Conservation (phyloP, 352 stramenopile species). For the Blastocystis sp. region DNA sequence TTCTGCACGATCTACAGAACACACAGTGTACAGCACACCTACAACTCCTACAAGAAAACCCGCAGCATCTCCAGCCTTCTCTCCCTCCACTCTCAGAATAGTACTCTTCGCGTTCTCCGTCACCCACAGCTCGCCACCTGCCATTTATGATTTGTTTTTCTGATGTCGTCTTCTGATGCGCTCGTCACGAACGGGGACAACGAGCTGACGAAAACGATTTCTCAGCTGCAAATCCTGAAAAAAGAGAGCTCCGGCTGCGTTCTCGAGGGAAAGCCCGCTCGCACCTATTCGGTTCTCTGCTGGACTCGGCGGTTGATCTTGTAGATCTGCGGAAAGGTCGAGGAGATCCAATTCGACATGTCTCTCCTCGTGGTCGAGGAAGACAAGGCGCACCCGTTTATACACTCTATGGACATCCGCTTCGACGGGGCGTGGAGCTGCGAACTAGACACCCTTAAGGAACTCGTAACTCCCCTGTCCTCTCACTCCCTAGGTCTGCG, state of each 20-base stretch:
- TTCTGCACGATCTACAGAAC: neutral
- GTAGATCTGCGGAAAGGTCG: conserved; percentile 3
- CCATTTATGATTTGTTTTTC: neutral
- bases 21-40: neutral
- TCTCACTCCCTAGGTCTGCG: neutral
- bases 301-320: neutral
- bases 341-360: neutral
- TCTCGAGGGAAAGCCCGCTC: neutral
- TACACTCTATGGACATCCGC: neutral
- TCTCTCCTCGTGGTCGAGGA: neutral
- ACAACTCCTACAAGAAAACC: neutral
- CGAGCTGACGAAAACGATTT: neutral
- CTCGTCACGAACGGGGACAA: too few relatives aligned
- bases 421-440: neutral
- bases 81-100: neutral
- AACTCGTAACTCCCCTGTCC: neutral
- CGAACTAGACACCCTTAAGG: conserved; percentile 1
- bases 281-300: neutral
- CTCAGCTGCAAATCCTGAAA: neutral
- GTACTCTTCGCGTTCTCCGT: neutral
- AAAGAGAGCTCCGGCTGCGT: neutral
- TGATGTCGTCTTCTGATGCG: too few relatives aligned
- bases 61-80: neutral
- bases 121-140: neutral
- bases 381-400: neutral